phyloP scores from a whole-genome alignment of 2,329 filamentous ascomycete species.

The Hypoxylon sp. region DNA sequence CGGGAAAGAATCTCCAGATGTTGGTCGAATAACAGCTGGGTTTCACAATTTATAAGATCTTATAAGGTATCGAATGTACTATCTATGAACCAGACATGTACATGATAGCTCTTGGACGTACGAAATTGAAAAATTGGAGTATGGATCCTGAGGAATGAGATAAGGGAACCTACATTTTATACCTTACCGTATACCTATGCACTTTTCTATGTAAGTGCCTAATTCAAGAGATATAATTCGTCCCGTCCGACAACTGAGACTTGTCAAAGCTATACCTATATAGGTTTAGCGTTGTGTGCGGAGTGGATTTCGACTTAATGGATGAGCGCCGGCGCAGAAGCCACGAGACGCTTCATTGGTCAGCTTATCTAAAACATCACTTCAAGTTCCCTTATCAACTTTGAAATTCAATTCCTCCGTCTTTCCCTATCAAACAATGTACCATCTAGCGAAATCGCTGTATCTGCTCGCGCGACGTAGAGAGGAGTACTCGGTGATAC shows the following conservation, averaged over 20 bases:
- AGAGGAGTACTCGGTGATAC: conserved; percentile 98
- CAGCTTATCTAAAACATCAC: conserved; percentile 36
- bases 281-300: conserved; percentile 6
- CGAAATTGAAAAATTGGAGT: no score
- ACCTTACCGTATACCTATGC: no score
- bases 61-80: no score
- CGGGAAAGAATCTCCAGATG: no score
- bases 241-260: neutral
- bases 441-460: conserved; percentile 94
- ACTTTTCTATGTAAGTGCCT: neutral
- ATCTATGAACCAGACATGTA: no score
- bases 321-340: conserved; percentile 4
- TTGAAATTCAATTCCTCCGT: neutral
- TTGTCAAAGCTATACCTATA: neutral
- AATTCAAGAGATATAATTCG: conserved; percentile 2
- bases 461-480: conserved; percentile 97
- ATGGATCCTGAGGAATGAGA: no score
- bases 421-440: conserved; percentile 71
- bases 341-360: conserved; percentile 34
- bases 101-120: no score
- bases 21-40: no score
- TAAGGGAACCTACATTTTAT: no score
- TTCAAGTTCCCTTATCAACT: conserved; percentile 8
- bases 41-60: no score
- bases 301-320: neutral